These are phyloP conservation scores for Podila horticola DNA, from an alignment of 192 early-diverging fungal species.

Conservation along the genomic window DNA sequence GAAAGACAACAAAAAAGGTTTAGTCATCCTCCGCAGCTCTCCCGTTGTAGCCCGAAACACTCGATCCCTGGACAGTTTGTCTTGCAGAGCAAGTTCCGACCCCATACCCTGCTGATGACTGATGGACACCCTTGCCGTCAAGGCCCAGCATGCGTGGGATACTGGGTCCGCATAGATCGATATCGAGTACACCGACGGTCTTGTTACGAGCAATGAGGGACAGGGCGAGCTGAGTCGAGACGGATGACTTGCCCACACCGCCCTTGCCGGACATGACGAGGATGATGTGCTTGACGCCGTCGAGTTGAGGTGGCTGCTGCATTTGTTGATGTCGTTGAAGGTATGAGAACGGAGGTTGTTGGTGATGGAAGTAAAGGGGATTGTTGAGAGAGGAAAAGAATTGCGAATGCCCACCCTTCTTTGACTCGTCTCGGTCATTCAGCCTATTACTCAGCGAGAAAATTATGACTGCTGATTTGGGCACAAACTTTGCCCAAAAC, in stretches of 20 bases:
- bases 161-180: constrained; percentile 97
- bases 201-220: constrained; percentile 68
- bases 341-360: not conserved
- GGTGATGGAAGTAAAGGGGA: no score
- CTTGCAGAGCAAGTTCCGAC: no score
- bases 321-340: not conserved
- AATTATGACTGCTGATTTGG: no score
- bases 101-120: constrained; percentile 86
- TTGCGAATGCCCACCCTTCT: no score
- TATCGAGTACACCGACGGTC: constrained; percentile 92
- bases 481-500: no score
- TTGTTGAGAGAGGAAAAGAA: no score
- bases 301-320: constrained; percentile 49
- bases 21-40: constrained; percentile 7
- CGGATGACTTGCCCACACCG: constrained; percentile 96
- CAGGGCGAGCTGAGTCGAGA: constrained; percentile 87
- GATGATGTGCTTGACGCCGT: constrained; percentile 80
- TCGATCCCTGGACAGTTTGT: no score
- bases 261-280: constrained; percentile 97
- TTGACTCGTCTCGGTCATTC: no score
- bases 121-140: constrained; percentile 88
- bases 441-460: no score
- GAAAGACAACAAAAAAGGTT: not conserved
- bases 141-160: constrained; percentile 96
- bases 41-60: not conserved